These are phyloP conservation scores for Globisporangium nunn DNA, from an alignment of 352 stramenopile species.

Conservation along the genomic window DNA sequence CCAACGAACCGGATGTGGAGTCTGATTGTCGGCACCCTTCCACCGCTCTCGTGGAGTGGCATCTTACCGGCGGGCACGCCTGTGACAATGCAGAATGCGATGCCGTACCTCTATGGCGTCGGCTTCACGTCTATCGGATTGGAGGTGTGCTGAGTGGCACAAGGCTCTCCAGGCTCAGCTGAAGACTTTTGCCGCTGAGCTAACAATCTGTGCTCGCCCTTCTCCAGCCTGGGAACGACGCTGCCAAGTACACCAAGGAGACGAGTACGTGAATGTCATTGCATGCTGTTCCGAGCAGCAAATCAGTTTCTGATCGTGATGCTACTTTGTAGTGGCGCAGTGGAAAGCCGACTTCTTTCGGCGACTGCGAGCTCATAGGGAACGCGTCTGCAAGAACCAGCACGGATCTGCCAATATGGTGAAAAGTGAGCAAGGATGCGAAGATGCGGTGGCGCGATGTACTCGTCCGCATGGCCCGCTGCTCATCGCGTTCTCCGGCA, in stretches of 20 bases:
- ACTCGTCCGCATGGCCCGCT: conserved; percentile 40
- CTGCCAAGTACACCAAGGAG: conserved; percentile 60
- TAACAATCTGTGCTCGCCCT: background rate
- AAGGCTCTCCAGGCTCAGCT: no score
- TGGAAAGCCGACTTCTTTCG: conserved; percentile 60
- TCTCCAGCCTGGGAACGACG: conserved; percentile 73
- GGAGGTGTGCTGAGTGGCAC: conserved; percentile 29
- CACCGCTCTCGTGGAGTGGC: conserved; percentile 45
- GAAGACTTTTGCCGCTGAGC: background rate
- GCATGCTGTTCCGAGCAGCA: background rate
- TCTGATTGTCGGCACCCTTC: conserved; percentile 61
- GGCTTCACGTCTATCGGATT: conserved; percentile 81
- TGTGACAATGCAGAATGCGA: conserved; percentile 66
- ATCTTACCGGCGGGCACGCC: conserved; percentile 47
- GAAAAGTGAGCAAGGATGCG: no score
- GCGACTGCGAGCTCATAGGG: conserved; percentile 44
- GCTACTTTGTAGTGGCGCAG: conserved; percentile 30
- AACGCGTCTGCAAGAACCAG: conserved; percentile 41
- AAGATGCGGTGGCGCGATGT: conserved; percentile 16
- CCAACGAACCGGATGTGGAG: conserved; percentile 88
- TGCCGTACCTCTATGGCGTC: conserved; percentile 55
- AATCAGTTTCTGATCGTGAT: background rate
- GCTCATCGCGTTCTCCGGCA: conserved; percentile 81
- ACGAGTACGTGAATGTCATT: conserved; percentile 36
- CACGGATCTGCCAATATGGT: conserved; percentile 7